Conservation (phyloP, 1,139 yeast species). For the Sugiyamaella xylanicola region DNA sequence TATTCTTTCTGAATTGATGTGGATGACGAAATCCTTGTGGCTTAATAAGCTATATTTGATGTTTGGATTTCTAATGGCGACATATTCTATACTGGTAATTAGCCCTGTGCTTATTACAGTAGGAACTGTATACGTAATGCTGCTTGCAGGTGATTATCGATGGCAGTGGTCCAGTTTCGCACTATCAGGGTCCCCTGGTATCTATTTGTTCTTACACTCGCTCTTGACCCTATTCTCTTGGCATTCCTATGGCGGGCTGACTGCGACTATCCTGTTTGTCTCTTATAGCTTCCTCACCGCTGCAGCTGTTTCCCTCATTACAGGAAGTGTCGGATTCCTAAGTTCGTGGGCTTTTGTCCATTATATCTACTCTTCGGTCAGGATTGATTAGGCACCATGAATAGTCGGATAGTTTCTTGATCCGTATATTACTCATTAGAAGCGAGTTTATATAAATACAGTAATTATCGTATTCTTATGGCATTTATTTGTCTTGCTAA, state of each 20-base stretch:
- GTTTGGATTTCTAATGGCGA: not conserved
- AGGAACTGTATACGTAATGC: not conserved
- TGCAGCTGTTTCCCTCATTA: slow-evolving; percentile 69
- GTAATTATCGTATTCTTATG: too few relatives aligned
- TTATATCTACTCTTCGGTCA: slow-evolving; percentile 78
- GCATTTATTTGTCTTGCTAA: slow-evolving; percentile 36
- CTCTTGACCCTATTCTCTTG: slow-evolving; percentile 28
- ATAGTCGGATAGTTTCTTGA: too few relatives aligned
- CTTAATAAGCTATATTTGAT: not conserved
- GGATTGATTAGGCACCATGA: slow-evolving; percentile 58
- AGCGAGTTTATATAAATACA: not conserved
- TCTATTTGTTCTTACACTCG: not conserved
- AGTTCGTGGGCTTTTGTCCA: slow-evolving; percentile 73
- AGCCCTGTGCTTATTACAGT: not conserved
- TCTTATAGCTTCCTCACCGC: slow-evolving; percentile 84
- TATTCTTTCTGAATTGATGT: not conserved
- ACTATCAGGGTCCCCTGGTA: not conserved
- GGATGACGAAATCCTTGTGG: not conserved
- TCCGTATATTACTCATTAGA: not conserved
- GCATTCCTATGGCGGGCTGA: slow-evolving; percentile 72
- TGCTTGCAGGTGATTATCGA: not conserved
- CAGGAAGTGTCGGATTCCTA: slow-evolving; percentile 86
- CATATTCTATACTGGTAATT: not conserved
- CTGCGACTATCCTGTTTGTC: slow-evolving; percentile 74
- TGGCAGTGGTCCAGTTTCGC: not conserved